phyloP scores from a whole-genome alignment of 805 yeast genomes.

The Komagataella populi region DNA sequence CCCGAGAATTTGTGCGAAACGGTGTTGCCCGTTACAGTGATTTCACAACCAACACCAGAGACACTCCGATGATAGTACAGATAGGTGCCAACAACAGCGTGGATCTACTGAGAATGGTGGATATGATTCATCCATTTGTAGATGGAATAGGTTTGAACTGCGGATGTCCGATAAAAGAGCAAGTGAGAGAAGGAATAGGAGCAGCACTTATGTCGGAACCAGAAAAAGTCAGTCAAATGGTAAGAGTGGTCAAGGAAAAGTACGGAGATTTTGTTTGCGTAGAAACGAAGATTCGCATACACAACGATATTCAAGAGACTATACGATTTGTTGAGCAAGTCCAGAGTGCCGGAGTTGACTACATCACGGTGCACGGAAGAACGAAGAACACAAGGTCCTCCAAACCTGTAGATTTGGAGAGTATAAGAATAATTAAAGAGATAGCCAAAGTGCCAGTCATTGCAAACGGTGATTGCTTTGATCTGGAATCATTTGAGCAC shows the following conservation, averaged over 20 bases:
- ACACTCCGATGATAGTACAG: slow-evolving; percentile 71
- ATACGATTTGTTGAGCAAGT: slow-evolving; percentile 56
- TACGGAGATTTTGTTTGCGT: slow-evolving; percentile 63
- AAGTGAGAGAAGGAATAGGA: slow-evolving; percentile 91
- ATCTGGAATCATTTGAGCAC: slow-evolving; percentile 43
- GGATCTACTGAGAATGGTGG: slow-evolving; percentile 72
- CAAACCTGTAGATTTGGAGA: slow-evolving; percentile 71
- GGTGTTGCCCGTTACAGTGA: slow-evolving; percentile 70
- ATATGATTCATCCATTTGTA: slow-evolving; percentile 79
- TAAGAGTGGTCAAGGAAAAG: slow-evolving; percentile 61
- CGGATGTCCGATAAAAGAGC: slow-evolving; percentile 95
- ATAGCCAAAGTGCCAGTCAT: slow-evolving; percentile 64
- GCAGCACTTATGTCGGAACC: slow-evolving; percentile 87
- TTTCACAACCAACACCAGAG: slow-evolving; percentile 65
- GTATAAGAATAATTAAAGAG: slow-evolving; percentile 52
- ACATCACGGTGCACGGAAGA: slow-evolving; percentile 90
- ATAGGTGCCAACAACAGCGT: slow-evolving; percentile 79
- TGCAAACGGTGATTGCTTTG: slow-evolving; percentile 95
- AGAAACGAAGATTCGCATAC: slow-evolving; percentile 89
- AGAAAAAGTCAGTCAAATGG: slow-evolving; percentile 73
- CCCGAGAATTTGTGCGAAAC: slow-evolving; percentile 86
- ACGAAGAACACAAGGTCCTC: slow-evolving; percentile 77
- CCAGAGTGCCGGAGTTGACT: slow-evolving; percentile 84
- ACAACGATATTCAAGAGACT: slow-evolving; percentile 61
- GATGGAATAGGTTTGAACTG: slow-evolving; percentile 94